A percentile compares a stretch with the other conserved stretches of the same genome.
Conservation (phyloP, 495 filamentous ascomycete species). For the Lentithecium fluviatile region DNA sequence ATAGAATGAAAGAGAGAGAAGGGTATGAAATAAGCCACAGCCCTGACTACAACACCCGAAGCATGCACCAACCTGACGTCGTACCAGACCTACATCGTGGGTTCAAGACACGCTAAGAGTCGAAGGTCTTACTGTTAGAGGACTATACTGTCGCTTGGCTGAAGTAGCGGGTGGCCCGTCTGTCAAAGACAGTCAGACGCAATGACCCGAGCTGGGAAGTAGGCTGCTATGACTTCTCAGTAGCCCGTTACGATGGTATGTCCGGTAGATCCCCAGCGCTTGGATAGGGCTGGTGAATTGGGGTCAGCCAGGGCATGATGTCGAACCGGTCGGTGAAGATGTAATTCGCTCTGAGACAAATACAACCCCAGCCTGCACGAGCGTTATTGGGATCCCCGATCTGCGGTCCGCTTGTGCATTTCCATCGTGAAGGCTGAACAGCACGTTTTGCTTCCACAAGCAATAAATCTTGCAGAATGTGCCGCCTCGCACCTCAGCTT, state of each 20-base stretch:
- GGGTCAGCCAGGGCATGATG: background rate
- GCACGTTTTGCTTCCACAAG: background rate
- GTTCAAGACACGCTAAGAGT: background rate
- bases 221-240: conserved; percentile 9
- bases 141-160: background rate
- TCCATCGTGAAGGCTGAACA: background rate
- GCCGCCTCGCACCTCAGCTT: background rate
- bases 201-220: conserved; percentile 5
- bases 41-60: background rate
- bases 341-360: background rate
- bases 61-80: background rate
- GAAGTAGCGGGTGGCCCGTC: conserved; percentile 13
- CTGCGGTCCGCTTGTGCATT: background rate
- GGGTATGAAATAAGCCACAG: conserved; percentile 6
- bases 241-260: background rate
- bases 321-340: background rate
- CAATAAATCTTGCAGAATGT: background rate
- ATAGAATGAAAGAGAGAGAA: background rate
- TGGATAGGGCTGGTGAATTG: background rate
- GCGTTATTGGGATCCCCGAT: background rate
- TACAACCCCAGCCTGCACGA: background rate
- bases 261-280: conserved; percentile 4
- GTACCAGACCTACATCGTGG: background rate
- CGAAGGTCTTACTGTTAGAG: background rate
- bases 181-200: conserved; percentile 23